A percentile compares a stretch with the other conserved stretches of the same genome.
Evolutionary conservation across 176 grass and related monocot genomes (phyloP).

Genomic region (Avena sativa): DNA sequence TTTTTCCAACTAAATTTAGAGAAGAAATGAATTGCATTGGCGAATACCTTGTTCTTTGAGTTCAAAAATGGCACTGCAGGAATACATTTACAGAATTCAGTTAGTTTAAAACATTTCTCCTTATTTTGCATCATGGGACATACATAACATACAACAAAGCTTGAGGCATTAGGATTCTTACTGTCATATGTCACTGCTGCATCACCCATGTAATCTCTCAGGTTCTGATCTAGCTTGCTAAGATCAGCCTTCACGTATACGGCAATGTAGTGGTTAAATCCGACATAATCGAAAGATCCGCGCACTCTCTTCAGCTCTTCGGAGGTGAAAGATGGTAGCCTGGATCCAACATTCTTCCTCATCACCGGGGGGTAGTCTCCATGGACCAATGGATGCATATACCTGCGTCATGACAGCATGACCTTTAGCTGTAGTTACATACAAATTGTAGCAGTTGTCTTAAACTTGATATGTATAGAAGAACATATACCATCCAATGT

Average conservation of each 20-base stretch:
- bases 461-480: neutral
- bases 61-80: constrained; percentile 60
- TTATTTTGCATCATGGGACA: neutral
- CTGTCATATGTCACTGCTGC: constrained; percentile 57
- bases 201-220: constrained; percentile 70
- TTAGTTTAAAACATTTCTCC: too few species aligned
- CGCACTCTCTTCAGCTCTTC: constrained; percentile 58
- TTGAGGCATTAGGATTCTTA: constrained; percentile 13
- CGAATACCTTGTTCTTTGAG: constrained; percentile 40
- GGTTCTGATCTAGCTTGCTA: constrained; percentile 44
- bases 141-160: neutral
- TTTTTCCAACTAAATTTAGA: constrained; percentile 5
- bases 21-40: neutral
- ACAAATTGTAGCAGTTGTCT: neutral
- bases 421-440: neutral
- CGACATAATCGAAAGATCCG: constrained; percentile 84
- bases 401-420: constrained; percentile 51
- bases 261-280: constrained; percentile 80
- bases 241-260: constrained; percentile 62
- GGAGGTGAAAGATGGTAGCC: constrained; percentile 58
- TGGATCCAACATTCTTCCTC: constrained; percentile 68
- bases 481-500: constrained; percentile 80
- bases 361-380: constrained; percentile 83
- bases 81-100: neutral
- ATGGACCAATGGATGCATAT: constrained; percentile 73